These are phyloP conservation scores for Hanseniaspora sp. DNA, from an alignment of 1,139 yeast species.

Conservation along the genomic window DNA sequence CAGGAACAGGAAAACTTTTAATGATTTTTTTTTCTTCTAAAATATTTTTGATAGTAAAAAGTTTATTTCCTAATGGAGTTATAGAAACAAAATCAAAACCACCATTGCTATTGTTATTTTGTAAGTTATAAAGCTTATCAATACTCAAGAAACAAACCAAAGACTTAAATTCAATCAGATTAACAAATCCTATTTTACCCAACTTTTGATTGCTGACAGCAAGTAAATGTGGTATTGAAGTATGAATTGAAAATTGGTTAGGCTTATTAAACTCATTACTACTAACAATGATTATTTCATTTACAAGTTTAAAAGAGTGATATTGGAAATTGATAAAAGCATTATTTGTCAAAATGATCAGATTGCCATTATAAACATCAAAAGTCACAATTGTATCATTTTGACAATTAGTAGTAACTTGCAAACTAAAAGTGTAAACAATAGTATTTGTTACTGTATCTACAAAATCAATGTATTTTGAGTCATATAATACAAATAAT, in stretches of 20 bases:
- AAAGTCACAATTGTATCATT: conserved; percentile 3
- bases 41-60: not conserved
- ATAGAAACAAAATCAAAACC: conserved; percentile 4
- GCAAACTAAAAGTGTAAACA: not conserved
- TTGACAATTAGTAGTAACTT: conserved; percentile 1
- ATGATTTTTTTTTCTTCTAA: not conserved
- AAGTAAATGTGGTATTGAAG: not conserved
- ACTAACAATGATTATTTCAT: conserved; percentile 5
- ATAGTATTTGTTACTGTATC: conserved; percentile 1
- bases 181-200: conserved; percentile 2
- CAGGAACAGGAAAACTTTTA: not conserved
- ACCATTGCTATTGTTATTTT: not conserved
- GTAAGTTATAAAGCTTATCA: not conserved
- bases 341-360: conserved; percentile 7
- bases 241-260: not conserved
- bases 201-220: not conserved
- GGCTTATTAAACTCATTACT: not conserved
- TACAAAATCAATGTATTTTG: conserved; percentile 1
- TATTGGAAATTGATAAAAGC: not conserved
- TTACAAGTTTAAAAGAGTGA: not conserved
- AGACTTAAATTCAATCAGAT: not conserved
- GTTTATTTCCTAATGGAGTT: conserved; percentile 9
- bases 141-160: not conserved
- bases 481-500: conserved; percentile 3
- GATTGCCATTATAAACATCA: conserved; percentile 4